Conservation (phyloP, 805 yeast genomes). For the Pichia kluyveri region DNA sequence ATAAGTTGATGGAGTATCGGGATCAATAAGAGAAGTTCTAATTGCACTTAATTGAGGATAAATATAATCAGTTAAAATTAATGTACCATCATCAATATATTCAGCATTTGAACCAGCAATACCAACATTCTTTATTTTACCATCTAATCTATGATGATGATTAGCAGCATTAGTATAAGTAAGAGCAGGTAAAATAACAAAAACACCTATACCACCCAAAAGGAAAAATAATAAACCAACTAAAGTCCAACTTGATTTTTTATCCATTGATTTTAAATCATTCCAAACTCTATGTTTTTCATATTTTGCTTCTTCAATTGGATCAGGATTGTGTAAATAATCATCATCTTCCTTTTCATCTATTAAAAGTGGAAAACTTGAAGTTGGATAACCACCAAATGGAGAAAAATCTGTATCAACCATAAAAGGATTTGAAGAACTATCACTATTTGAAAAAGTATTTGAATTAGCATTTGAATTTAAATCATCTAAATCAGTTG, state of each 20-base stretch:
- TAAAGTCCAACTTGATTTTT: slow-evolving; percentile 50
- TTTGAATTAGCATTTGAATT: slow-evolving; percentile 8
- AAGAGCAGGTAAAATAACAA: slow-evolving; percentile 73
- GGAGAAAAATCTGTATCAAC: slow-evolving; percentile 70
- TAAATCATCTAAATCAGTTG: slow-evolving; percentile 5
- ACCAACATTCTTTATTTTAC: not conserved
- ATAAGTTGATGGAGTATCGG: slow-evolving; percentile 53
- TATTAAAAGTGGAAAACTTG: slow-evolving; percentile 79
- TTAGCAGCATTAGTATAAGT: slow-evolving; percentile 66
- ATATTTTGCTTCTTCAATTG: slow-evolving; percentile 80
- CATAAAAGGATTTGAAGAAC: slow-evolving; percentile 30
- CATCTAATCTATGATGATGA: slow-evolving; percentile 8
- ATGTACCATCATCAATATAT: not conserved
- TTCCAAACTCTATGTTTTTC: slow-evolving; percentile 59
- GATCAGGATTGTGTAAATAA: slow-evolving; percentile 92
- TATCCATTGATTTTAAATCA: slow-evolving; percentile 62
- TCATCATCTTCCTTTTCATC: slow-evolving; percentile 96
- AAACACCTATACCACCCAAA: slow-evolving; percentile 56
- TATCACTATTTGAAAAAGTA: slow-evolving; percentile 9
- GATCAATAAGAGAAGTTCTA: slow-evolving; percentile 54
- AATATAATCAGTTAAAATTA: slow-evolving; percentile 39
- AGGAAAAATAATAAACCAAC: slow-evolving; percentile 50
- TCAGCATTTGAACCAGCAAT: not conserved
- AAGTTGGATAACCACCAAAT: slow-evolving; percentile 94
- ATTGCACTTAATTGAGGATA: slow-evolving; percentile 53